Evolutionary conservation across 768 basidiomycete genomes (phyloP).

Genomic region (Termitomyces sp.): DNA sequence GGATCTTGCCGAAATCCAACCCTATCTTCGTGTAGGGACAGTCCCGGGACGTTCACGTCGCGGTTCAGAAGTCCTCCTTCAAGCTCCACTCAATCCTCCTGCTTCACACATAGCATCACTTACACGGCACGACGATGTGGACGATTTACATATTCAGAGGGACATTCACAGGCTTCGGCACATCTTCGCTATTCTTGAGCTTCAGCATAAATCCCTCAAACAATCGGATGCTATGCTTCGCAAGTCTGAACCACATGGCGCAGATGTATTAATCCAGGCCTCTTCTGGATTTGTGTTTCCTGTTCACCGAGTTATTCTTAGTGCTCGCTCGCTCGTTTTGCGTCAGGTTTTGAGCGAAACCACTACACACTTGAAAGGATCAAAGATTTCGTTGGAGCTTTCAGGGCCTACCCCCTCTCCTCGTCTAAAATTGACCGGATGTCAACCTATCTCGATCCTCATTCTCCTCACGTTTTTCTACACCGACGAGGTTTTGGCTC

Average conservation of each 20-base stretch:
- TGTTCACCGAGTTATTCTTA: constrained; percentile 65
- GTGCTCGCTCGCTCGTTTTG: constrained; percentile 51
- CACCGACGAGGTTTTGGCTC: constrained; percentile 73
- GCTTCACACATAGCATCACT: neutral
- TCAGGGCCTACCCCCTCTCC: constrained; percentile 13
- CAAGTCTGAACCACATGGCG: constrained; percentile 40
- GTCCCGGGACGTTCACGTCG: neutral
- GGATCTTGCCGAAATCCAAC: constrained; percentile 65
- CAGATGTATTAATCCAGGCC: constrained; percentile 57
- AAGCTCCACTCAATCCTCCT: neutral
- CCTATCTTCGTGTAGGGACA: constrained; percentile 42
- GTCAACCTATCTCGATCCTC: constrained; percentile 64
- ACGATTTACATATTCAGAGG: constrained; percentile 32
- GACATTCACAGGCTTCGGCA: constrained; percentile 32
- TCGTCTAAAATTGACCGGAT: constrained; percentile 48
- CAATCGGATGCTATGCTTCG: neutral
- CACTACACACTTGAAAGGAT: constrained; percentile 21
- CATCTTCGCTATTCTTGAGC: constrained; percentile 29
- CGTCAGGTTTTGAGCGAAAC: constrained; percentile 36
- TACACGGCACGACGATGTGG: constrained; percentile 23
- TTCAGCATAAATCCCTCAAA: constrained; percentile 24
- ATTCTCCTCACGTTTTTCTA: constrained; percentile 86
- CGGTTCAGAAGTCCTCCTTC: neutral
- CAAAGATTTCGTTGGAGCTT: constrained; percentile 28
- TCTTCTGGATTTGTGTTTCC: constrained; percentile 43